Base-by-base conservation (phyloP, 2,329 filamentous ascomycete genomes). In the Teratosphaeria pseudoeucalypti region DNA sequence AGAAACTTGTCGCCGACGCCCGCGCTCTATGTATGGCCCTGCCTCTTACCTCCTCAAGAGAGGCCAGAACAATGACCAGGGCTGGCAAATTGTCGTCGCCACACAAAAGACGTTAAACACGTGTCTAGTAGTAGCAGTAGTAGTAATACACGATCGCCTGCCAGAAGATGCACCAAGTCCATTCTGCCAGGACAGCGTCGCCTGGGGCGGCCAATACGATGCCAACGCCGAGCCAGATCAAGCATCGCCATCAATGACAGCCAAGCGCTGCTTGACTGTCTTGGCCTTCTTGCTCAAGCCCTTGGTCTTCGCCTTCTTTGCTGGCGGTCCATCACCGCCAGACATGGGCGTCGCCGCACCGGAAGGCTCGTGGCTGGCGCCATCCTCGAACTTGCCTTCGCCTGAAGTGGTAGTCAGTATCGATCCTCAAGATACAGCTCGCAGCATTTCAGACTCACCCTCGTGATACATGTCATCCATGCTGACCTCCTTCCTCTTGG, bases 381-480 rank as follows among this genome's bases (percentile, higher is more conserved):
- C 91, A 68, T 97, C 92, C 67, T 97, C 92, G 75, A 99, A 99
- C 73, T 96, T 86, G 61, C 94, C 94, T 81, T 99, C 94, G 69
- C 92, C 92, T 97, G 70, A 57, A 37, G 37, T 6, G 55, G 49
- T 59, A n/a, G 57, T 63, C 55, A 67, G 57, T 57, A 26, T 9
- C 5, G 60, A 43, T 39, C 57, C 26, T 55, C 29, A 29, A 14
- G 32, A 39, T 23, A 39, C 10, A 43, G n/a, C 4, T 49, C 14
- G 37, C 39, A 10, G 29, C 11, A 32, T n/a, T 7, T 16, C 29
- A 5, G 52, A 77, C 89, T 85, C 74, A 96, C 94, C 94, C 82
- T 99, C 94, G 73, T 99, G 94, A 77, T 99, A 99, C 89, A 99
- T 91, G 72, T 96, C 92, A 73, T 97, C 94, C 75, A 97, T 77